These are phyloP conservation scores for Gracilariopsis chorda DNA, from an alignment of 23 red algal genomes.

Conservation along the genomic window DNA sequence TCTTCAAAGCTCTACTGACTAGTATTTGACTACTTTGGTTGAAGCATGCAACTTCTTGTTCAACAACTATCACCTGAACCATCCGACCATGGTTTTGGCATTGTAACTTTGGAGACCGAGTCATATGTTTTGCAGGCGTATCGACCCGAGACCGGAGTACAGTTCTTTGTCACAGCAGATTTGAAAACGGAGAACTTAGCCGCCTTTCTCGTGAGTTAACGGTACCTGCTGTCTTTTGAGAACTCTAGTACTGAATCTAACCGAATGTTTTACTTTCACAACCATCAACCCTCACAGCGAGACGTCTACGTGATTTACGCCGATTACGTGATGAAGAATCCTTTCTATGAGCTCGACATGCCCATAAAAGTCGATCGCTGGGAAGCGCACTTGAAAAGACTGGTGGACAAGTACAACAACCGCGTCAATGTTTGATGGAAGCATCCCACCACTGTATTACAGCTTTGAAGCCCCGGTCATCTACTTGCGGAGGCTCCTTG, in stretches of 20 bases:
- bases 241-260: too few relatives aligned
- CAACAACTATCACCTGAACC: slow-evolving; percentile 82
- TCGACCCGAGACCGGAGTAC: slow-evolving; percentile 79
- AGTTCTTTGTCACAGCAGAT: slow-evolving; percentile 90
- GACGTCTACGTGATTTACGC: slow-evolving; percentile 86
- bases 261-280: too few relatives aligned
- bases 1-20: too few relatives aligned
- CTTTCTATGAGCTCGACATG: slow-evolving; percentile 99
- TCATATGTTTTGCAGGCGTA: slow-evolving; percentile 77
- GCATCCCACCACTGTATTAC: too few relatives aligned
- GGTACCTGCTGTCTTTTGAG: too few relatives aligned
- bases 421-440: slow-evolving; percentile 1
- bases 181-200: slow-evolving; percentile 67
- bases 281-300: slow-evolving; percentile 9
- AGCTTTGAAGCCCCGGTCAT: too few relatives aligned
- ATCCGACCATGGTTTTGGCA: slow-evolving; percentile 72
- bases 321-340: slow-evolving; percentile 99
- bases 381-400: slow-evolving; percentile 59
- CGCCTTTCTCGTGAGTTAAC: slow-evolving; percentile 43
- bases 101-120: slow-evolving; percentile 73
- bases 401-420: slow-evolving; percentile 73
- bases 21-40: neutral
- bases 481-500: too few relatives aligned
- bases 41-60: slow-evolving; percentile 90
- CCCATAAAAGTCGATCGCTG: slow-evolving; percentile 89